Percentiles rank a stretch among this genome's conserved stretches.
Conservation (phyloP, 2,329 filamentous ascomycete species). For the Calonectria hongkongensis region DNA sequence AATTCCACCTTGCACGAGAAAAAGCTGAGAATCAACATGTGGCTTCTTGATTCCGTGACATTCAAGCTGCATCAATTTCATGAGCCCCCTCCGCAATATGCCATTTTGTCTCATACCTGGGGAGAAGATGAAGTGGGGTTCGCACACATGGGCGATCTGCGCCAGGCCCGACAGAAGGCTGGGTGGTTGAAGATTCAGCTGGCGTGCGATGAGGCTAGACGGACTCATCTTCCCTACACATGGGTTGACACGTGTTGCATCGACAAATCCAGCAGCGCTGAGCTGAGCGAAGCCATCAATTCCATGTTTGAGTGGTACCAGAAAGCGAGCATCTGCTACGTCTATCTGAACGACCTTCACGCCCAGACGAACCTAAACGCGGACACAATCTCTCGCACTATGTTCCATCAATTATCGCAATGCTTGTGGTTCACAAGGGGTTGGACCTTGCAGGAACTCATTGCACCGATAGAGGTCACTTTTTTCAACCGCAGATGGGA, state of each 20-base stretch:
- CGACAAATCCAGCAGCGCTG: slow-evolving; percentile 46
- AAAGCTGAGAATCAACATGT: slow-evolving; percentile 9
- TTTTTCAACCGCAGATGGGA: slow-evolving; percentile 39
- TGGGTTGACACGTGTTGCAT: slow-evolving; percentile 47
- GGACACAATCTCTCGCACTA: neutral
- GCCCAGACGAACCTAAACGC: neutral
- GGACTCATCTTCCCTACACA: slow-evolving; percentile 18
- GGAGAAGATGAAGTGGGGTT: slow-evolving; percentile 32
- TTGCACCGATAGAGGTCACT: slow-evolving; percentile 11
- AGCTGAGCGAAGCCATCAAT: slow-evolving; percentile 46
- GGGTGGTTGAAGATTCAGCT: slow-evolving; percentile 29
- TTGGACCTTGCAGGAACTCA: slow-evolving; percentile 45
- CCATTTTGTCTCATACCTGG: slow-evolving; percentile 39
- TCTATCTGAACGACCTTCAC: slow-evolving; percentile 41
- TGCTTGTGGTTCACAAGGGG: slow-evolving; percentile 39
- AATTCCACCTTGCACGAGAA: neutral
- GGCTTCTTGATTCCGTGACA: slow-evolving; percentile 10
- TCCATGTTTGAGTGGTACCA: slow-evolving; percentile 46
- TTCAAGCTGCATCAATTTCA: slow-evolving; percentile 12
- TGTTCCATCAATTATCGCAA: slow-evolving; percentile 7
- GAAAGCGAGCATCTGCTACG: slow-evolving; percentile 39
- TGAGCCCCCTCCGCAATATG: slow-evolving; percentile 24
- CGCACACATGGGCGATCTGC: slow-evolving; percentile 21
- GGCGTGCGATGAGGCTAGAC: slow-evolving; percentile 28
- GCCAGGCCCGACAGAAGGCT: slow-evolving; percentile 14